These are phyloP conservation scores for Saccharomyces pastorianus DNA, from an alignment of 1,139 yeast genomes.

Conservation along the genomic window DNA sequence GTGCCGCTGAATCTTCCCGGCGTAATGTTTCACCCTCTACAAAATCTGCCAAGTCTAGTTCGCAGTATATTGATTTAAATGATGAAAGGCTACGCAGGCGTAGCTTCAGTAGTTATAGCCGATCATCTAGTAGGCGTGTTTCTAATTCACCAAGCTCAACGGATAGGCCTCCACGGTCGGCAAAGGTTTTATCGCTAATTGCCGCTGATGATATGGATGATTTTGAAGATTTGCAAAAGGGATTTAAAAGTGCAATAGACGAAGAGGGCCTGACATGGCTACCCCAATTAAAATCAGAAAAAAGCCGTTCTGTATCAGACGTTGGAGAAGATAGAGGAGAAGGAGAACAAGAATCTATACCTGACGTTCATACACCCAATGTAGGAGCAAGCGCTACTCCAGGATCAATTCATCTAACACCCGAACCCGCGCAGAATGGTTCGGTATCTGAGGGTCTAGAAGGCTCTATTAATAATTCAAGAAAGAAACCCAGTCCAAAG, in stretches of 20 bases:
- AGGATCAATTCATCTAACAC: background rate
- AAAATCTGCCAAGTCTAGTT: constrained; percentile 5
- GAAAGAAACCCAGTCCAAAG: background rate
- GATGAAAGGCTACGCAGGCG: constrained; percentile 13
- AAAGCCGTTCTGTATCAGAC: background rate
- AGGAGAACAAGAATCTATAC: background rate
- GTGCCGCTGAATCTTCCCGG: constrained; percentile 4
- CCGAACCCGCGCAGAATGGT: background rate
- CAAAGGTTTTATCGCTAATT: constrained; percentile 23
- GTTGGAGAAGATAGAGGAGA: background rate
- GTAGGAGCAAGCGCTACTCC: background rate
- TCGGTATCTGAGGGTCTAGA: background rate
- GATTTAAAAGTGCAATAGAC: constrained; percentile 22
- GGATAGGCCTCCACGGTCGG: constrained; percentile 19
- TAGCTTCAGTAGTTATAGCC: constrained; percentile 7
- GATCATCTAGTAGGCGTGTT: constrained; percentile 8
- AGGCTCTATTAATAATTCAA: background rate
- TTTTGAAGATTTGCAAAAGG: constrained; percentile 28
- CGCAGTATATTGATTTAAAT: background rate
- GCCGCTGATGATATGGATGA: constrained; percentile 30
- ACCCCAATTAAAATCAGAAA: constrained; percentile 16
- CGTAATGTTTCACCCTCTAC: constrained; percentile 5
- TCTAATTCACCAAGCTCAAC: constrained; percentile 11
- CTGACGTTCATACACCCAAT: background rate
- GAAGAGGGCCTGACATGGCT: constrained; percentile 26